Conservation (phyloP, 1,139 yeast genomes). For the Yamadazyma diddensiae region DNA sequence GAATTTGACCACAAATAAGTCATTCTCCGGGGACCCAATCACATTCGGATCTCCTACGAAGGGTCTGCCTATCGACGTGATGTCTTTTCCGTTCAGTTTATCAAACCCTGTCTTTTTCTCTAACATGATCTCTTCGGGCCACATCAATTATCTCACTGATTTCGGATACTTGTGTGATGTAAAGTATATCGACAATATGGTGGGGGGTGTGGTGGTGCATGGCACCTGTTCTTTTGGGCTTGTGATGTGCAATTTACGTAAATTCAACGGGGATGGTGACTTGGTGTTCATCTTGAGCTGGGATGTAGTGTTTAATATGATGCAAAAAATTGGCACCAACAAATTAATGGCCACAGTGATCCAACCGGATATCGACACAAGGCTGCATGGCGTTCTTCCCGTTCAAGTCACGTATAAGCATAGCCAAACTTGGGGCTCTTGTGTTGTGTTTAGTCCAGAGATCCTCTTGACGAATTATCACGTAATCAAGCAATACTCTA, state of each 20-base stretch:
- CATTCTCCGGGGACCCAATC: background rate
- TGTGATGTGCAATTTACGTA: constrained; percentile 49
- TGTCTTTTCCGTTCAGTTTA: constrained; percentile 54
- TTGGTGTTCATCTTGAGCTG: constrained; percentile 51
- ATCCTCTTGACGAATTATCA: constrained; percentile 37
- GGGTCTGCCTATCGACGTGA: constrained; percentile 9
- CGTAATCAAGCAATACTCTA: constrained; percentile 27
- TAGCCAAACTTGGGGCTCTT: constrained; percentile 35
- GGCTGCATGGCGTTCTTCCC: constrained; percentile 21
- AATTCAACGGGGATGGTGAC: constrained; percentile 61
- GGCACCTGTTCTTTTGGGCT: constrained; percentile 37
- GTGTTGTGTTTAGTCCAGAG: constrained; percentile 23
- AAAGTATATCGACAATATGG: constrained; percentile 60
- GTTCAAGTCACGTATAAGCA: constrained; percentile 10
- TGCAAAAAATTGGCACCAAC: constrained; percentile 6
- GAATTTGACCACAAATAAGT: constrained; percentile 2
- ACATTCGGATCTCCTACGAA: background rate
- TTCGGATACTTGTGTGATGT: constrained; percentile 47
- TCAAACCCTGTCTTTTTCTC: constrained; percentile 49
- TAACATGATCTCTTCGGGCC: constrained; percentile 45
- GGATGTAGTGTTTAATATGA: constrained; percentile 17
- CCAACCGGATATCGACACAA: too few species aligned
- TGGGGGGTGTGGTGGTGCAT: constrained; percentile 52
- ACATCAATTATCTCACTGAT: constrained; percentile 29
- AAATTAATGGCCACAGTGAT: background rate